Evolutionary conservation across 352 stramenopile genomes (phyloP), one percentile per base, ranked within the genome.

Genomic region (Aphanomyces astaci): DNA sequence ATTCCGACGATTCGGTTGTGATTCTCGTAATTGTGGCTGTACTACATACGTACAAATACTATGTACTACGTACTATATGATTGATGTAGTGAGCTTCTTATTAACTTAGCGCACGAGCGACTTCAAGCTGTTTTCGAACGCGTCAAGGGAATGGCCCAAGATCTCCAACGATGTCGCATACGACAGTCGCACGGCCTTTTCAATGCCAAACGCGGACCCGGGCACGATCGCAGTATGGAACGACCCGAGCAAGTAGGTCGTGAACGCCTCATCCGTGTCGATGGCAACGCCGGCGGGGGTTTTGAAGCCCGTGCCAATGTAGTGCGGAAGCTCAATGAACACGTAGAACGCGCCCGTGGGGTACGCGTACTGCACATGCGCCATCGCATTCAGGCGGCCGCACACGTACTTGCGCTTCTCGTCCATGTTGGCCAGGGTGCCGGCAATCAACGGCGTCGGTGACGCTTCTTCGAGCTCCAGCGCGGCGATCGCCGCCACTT

Each of bases 271-370:
- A 69, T 88, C 80, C 71, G 86, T 81, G 32, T 30, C 33, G 55
- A 69, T 54, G 39, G 59, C 49, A 10, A 56, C 71, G n/a, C 77
- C 78, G 67, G 77, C 70, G 32, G 77, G 80, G 54, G 79, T 51
- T 15, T 51, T 31, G 62, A 30, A 31, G 40, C 48, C 48, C 19
- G 40, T 87, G 9, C 83, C 82, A 60, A 93, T 90, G 71, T 93
- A 93, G 59, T 66, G 66, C 2, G 81, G 81, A 28, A 99, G 76
- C 72, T 98, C 92, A 39, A 95, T 79, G 51, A 98, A 90, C 40
- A 98, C 84, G 72, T 99, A 99, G 79, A 99, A 98, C 15, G 96
- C 94, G 27, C 92, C 94, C 62, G 89, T 87, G 25, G 96, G 94
- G 68, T 97, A 84, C 27, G 84, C 78, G 31, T 90, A 94, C 1